A percentile compares a stretch with the other conserved stretches of the same genome.
These are phyloP conservation scores for Amauroascus niger DNA, from an alignment of 2,329 filamentous ascomycete genomes.

Conservation along the genomic window DNA sequence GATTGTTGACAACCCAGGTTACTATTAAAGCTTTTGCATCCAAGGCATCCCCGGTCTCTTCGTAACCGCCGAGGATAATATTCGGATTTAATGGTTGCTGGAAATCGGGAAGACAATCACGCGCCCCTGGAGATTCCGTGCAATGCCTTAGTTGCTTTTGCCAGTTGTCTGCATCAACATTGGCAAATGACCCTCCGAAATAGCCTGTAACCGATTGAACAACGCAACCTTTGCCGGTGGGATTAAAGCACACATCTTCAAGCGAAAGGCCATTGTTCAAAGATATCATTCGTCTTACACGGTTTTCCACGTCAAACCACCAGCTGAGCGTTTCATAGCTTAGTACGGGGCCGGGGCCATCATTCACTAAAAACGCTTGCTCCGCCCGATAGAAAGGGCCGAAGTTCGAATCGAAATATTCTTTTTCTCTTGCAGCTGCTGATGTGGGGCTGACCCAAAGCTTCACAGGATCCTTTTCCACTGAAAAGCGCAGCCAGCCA, in stretches of 20 bases:
- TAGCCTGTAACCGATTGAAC: conserved; percentile 89
- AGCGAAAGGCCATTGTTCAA: conserved; percentile 58
- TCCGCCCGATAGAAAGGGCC: conserved; percentile 93
- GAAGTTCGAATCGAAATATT: conserved; percentile 86
- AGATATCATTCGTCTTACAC: conserved; percentile 63
- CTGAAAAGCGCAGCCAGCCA: conserved; percentile 79
- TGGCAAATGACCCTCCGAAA: conserved; percentile 58
- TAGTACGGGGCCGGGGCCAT: conserved; percentile 67
- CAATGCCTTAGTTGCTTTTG: conserved; percentile 61
- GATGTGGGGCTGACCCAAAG: conserved; percentile 97
- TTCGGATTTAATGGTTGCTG: conserved; percentile 78
- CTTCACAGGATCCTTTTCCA: conserved; percentile 81
- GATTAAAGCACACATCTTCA: conserved; percentile 87
- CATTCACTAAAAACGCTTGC: conserved; percentile 88
- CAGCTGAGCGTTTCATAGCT: conserved; percentile 80
- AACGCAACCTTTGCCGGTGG: conserved; percentile 77
- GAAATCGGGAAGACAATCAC: conserved; percentile 73
- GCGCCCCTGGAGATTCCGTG: conserved; percentile 61
- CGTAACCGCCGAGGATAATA: conserved; percentile 76
- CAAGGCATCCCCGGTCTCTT: conserved; percentile 52
- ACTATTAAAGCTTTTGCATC: conserved; percentile 73
- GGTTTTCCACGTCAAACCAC: conserved; percentile 87
- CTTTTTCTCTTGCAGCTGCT: conserved; percentile 80
- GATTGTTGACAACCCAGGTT: conserved; percentile 92
- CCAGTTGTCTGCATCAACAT: conserved; percentile 61